Evolutionary conservation across 768 basidiomycete species (phyloP).

Genomic region (Lactarius akahatsu): DNA sequence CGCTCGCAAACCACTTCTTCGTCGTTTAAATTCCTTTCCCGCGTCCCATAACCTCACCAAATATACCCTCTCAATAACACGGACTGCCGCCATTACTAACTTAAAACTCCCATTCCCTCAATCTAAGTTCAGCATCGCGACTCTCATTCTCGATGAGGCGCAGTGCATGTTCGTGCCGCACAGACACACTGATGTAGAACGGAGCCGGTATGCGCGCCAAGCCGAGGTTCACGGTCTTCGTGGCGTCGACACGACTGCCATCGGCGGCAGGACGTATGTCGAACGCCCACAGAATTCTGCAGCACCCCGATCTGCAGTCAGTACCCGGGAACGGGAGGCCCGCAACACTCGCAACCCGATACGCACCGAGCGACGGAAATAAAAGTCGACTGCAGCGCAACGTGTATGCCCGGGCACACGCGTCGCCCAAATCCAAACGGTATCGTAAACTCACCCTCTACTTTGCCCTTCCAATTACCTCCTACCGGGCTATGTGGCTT

Average conservation of each 20-base stretch:
- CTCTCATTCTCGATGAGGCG: slow-evolving; percentile 18
- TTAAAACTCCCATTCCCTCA: slow-evolving; percentile 22
- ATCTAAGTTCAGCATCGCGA: slow-evolving; percentile 17
- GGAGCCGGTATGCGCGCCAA: slow-evolving; percentile 10
- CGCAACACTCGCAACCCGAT: not conserved
- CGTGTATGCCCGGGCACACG: slow-evolving; percentile 29
- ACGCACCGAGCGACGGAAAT: slow-evolving; percentile 24
- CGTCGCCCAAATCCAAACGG: slow-evolving; percentile 32
- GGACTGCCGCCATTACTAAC: not conserved
- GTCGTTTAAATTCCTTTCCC: no score
- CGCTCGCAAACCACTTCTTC: no score
- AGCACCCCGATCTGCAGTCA: not conserved
- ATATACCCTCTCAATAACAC: not conserved
- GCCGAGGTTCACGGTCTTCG: slow-evolving; percentile 1
- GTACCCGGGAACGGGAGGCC: not conserved
- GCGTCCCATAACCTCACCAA: no score
- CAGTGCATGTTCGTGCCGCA: not conserved
- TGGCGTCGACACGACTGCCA: slow-evolving; percentile 1
- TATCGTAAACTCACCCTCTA: slow-evolving; percentile 24
- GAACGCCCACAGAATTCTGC: slow-evolving; percentile 30
- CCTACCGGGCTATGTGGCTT: slow-evolving; percentile 7
- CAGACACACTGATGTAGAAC: slow-evolving; percentile 2
- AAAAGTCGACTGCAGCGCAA: slow-evolving; percentile 26
- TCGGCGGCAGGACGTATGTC: slow-evolving; percentile 18
- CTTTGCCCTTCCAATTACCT: slow-evolving; percentile 13